phyloP scores from a whole-genome alignment of 2,329 filamentous ascomycete genomes.

The Aspergillus costaricaensis region DNA sequence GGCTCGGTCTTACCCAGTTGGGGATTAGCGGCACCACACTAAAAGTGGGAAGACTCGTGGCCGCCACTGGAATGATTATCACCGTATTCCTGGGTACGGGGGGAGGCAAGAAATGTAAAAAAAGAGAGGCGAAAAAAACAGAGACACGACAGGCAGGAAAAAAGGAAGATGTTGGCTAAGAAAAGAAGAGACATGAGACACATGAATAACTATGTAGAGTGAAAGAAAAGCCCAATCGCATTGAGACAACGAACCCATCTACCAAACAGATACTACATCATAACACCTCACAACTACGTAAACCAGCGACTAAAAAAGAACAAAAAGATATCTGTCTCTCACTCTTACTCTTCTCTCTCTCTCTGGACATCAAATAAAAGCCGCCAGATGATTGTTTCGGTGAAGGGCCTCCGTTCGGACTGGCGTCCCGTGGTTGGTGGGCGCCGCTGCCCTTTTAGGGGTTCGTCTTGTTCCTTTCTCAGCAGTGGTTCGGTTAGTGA shows the following conservation, averaged over 20 bases:
- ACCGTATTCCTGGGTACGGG: constrained; percentile 12
- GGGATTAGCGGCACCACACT: constrained; percentile 14
- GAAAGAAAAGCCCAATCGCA: no score
- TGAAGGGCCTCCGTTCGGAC: constrained; percentile 10
- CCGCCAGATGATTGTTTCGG: constrained; percentile 11
- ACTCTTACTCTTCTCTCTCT: no score
- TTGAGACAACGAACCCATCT: no score
- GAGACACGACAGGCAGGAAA: neutral
- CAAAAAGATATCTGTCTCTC: no score
- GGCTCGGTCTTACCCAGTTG: constrained; percentile 6
- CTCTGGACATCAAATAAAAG: neutral
- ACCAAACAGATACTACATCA: no score
- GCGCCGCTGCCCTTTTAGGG: constrained; percentile 12
- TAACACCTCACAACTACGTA: no score
- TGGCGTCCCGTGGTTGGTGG: constrained; percentile 13
- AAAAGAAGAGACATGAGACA: no score
- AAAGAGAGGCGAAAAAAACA: neutral
- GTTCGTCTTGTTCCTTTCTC: constrained; percentile 13
- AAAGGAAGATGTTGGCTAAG: no score
- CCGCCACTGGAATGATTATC: constrained; percentile 25
- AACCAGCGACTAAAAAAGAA: no score
- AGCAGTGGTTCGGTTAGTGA: constrained; percentile 16
- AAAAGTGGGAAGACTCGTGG: constrained; percentile 27
- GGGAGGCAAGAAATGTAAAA: neutral
- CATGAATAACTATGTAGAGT: no score